Conservation (phyloP, 768 basidiomycete species). For the Krasilnikovozyma curviuscula region DNA sequence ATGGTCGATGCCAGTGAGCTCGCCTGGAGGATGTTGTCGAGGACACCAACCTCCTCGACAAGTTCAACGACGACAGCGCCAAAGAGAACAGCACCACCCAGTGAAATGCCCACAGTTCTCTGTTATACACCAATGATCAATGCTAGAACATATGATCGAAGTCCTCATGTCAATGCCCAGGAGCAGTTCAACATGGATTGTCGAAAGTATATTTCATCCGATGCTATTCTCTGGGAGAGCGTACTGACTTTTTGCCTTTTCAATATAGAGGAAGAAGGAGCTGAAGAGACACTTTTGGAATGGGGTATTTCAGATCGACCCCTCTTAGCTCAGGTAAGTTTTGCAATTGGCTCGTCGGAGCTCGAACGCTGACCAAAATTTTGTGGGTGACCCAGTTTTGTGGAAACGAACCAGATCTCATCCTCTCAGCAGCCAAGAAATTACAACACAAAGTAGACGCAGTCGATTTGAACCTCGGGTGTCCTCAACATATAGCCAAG, state of each 20-base stretch:
- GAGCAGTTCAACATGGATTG: background rate
- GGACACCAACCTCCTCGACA: background rate
- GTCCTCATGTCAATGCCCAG: conserved; percentile 32
- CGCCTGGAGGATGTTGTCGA: conserved; percentile 13
- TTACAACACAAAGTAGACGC: conserved; percentile 73
- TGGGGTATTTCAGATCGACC: conserved; percentile 46
- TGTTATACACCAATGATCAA: conserved; percentile 99
- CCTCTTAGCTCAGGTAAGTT: conserved; percentile 49
- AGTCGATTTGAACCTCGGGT: conserved; percentile 67
- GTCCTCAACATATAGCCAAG: conserved; percentile 87
- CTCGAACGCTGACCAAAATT: conserved; percentile 1
- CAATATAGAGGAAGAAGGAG: conserved; percentile 61
- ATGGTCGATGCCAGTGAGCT: conserved; percentile 56
- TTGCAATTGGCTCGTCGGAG: background rate
- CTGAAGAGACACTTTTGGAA: conserved; percentile 23
- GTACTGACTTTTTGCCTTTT: conserved; percentile 23
- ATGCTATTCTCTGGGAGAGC: background rate
- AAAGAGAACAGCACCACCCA: background rate
- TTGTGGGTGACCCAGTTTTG: conserved; percentile 41
- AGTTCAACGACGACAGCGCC: background rate
- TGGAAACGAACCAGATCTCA: conserved; percentile 62
- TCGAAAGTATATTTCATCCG: background rate
- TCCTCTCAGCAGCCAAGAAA: conserved; percentile 55
- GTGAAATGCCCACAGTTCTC: conserved; percentile 36
- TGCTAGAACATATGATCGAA: conserved; percentile 50